These are phyloP conservation scores for Geosmithia morbida DNA, from an alignment of 2,329 filamentous ascomycete species.

Conservation along the genomic window DNA sequence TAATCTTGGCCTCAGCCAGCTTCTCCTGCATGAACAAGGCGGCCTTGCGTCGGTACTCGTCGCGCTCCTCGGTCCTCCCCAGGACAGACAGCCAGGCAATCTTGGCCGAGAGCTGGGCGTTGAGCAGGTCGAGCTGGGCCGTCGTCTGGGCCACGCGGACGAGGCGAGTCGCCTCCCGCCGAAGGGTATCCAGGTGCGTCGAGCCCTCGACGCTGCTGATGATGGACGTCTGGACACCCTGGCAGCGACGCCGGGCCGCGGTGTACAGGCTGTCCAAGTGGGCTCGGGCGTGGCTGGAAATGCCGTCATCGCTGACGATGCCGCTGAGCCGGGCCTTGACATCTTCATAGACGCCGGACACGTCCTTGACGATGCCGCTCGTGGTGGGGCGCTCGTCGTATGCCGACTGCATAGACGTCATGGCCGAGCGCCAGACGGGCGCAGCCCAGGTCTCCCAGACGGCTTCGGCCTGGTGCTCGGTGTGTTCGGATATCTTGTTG, in stretches of 20 bases:
- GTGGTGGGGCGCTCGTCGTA: background rate
- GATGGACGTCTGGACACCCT: background rate
- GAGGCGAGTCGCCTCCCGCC: background rate
- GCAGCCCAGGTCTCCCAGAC: no score
- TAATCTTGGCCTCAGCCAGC: conserved; percentile 5
- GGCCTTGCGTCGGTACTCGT: conserved; percentile 32
- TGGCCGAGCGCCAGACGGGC: no score
- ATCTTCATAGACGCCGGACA: background rate
- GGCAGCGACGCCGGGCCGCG: background rate
- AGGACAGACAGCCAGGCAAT: conserved; percentile 41
- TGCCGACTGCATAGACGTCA: background rate
- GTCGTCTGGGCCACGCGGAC: conserved; percentile 18
- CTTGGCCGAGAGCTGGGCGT: conserved; percentile 40
- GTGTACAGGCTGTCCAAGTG: background rate
- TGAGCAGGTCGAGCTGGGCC: conserved; percentile 29
- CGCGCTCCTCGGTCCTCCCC: conserved; percentile 30
- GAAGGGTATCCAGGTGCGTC: background rate
- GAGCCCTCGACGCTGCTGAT: background rate
- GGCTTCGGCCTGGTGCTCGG: no score
- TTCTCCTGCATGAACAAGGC: conserved; percentile 23
- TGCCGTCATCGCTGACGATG: background rate
- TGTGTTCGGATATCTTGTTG: background rate
- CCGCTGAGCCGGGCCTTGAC: background rate
- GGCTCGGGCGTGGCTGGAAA: no score
- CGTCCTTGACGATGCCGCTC: background rate